Base-by-base conservation (phyloP, 805 yeast genomes). In the Teunomyces atbi region DNA sequence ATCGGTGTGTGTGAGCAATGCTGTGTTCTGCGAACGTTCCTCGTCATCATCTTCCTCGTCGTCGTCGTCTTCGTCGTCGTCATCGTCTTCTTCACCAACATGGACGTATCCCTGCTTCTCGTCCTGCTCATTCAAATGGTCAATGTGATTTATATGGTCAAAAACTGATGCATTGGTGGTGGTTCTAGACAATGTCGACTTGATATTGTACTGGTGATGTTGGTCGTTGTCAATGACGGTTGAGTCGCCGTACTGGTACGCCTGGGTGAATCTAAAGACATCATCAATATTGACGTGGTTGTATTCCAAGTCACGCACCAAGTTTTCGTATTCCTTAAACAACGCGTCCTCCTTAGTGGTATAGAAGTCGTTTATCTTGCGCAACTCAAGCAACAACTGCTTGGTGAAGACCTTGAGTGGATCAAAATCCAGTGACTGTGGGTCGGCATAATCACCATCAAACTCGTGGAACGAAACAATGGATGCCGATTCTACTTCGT, bases 331-430 rank as follows among this genome's bases (percentile, higher is more conserved):
- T 43, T 74, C 76, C 5, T 51, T 55, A 48, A 70, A 74, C 16
- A 81, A 65, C 46, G 73, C 76, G 1, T 65, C 57, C 55, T 82
- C 84, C 43, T 74, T 75, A 13, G 54, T 46, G 34, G 65, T 62
- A 59, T 76, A 83, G 50, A 83, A 83, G 6, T 60, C 66, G 55
- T 79, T 81, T 47, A 83, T 73, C 53, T 79, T 81, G 19, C 53
- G 50, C 46, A 81, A 67, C 55, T 83, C 85, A n/a, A 58, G 61
- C 21, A 69, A 55, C 42, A 83, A 64, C 46, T 69, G 72, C 29
- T 68, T 62, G 32, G 81, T 51, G 49, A 83, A 83, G 2, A 74
- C 67, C 32, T 68, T 71, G 45, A 69, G 59, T 2, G 72, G 69
- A 44, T 58, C 65, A 30, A 56, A 46, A 13, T 41, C 19, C 10